phyloP scores from a whole-genome alignment of 2,329 filamentous ascomycete species.

The Diaporthe vaccinii region DNA sequence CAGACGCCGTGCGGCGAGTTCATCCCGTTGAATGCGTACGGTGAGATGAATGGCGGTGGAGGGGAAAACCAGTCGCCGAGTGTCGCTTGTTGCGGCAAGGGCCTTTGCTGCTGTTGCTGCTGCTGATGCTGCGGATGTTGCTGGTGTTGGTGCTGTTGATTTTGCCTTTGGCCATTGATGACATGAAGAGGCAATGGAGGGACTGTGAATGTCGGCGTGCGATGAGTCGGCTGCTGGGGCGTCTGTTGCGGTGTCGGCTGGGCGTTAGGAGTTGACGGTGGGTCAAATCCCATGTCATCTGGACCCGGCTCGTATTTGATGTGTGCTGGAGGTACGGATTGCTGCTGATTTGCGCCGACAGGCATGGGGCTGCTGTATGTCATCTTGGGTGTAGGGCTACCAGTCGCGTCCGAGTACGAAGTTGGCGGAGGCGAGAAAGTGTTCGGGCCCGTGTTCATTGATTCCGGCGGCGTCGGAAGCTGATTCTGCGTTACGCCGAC shows the following conservation, averaged over 20 bases:
- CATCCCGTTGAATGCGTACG: constrained; percentile 62
- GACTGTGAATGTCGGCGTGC: constrained; percentile 55
- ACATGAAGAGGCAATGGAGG: constrained; percentile 54
- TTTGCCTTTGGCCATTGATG: constrained; percentile 38
- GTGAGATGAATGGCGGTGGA: constrained; percentile 66
- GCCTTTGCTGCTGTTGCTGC: constrained; percentile 55
- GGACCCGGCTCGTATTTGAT: constrained; percentile 45
- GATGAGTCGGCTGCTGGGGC: constrained; percentile 43
- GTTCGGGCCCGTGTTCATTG: constrained; percentile 50
- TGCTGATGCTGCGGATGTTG: constrained; percentile 44
- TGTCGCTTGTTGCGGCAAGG: constrained; percentile 57
- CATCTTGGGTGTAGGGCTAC: constrained; percentile 53
- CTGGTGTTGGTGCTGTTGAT: constrained; percentile 35
- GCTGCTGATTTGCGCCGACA: constrained; percentile 34
- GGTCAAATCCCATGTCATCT: constrained; percentile 40
- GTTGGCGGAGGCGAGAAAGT: constrained; percentile 55
- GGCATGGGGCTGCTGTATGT: constrained; percentile 46
- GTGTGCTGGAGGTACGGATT: constrained; percentile 37
- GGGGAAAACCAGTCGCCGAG: constrained; percentile 66
- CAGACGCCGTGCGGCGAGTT: constrained; percentile 55
- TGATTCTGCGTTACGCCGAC: constrained; percentile 39
- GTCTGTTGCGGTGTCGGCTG: constrained; percentile 43
- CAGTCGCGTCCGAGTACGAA: constrained; percentile 43
- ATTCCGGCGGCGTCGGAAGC: constrained; percentile 61
- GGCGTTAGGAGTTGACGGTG: constrained; percentile 38